A percentile compares a stretch with the other conserved stretches of the same genome.
Conservation (phyloP, 148 eudicot species). For the Dysphania ambrosioides region DNA sequence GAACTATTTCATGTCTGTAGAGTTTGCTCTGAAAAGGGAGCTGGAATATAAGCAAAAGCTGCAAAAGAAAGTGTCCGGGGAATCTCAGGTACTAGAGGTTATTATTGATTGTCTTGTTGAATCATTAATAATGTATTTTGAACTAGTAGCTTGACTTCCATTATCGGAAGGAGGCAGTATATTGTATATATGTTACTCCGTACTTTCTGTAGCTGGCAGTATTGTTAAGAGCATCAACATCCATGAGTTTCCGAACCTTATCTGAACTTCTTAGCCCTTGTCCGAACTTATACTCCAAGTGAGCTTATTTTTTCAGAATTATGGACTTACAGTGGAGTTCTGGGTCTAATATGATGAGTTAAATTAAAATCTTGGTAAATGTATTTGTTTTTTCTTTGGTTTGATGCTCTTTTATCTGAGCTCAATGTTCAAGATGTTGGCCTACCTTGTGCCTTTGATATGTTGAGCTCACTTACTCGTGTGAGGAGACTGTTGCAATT, state of each 20-base stretch:
- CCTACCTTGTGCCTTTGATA: background rate
- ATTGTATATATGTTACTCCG: background rate
- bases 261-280: background rate
- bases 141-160: background rate
- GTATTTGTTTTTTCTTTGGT: background rate
- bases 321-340: background rate
- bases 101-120: background rate
- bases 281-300: background rate
- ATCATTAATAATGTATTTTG: background rate
- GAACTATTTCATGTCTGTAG: constrained; percentile 40
- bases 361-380: background rate
- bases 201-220: no score
- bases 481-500: background rate
- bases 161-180: background rate
- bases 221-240: no score
- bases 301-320: no score
- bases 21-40: constrained; percentile 47
- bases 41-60: constrained; percentile 29
- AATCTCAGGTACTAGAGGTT: background rate
- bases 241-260: no score
- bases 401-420: background rate
- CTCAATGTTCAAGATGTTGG: background rate
- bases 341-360: background rate
- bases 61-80: background rate
- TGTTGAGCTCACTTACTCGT: no score